Evolutionary conservation across 2,329 filamentous ascomycete genomes (phyloP), one percentile per base, ranked within the genome.

Genomic region (Seiridium cupressi): DNA sequence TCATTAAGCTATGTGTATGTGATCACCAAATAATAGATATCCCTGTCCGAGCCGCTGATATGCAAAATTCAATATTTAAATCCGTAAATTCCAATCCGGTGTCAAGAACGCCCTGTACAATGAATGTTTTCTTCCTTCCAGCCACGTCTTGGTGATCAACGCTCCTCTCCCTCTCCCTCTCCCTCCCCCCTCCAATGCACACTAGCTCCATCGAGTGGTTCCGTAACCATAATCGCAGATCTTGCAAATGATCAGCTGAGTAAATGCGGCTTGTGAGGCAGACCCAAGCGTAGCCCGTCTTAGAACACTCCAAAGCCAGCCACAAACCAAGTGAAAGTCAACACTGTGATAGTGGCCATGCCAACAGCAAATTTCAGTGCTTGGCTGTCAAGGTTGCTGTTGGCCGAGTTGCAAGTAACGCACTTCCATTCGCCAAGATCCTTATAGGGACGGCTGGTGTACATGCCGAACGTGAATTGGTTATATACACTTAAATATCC

Each of bases 281-380:
- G 18, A 26, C 18, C 18, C 18, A 26, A 26, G 18, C 18, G 18
- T 26, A 26, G 18, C 18, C 18, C 18, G 18, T 68, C 72, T 57
- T 70, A 48, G 32, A 77, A 69, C 42, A 76, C 67, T 7, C 73
- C 76, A 9, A 84, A 69, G 2, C 85, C 84, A 32, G 77, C 77
- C 44, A 87, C 84, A 65, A 88, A 88, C 85, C 85, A 88, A 36
- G 85, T 87, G 64, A 89, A 88, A 69, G 82, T 85, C 36, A 84
- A 64, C 3, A 88, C 75, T 1, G 85, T 88, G 48, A 86, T 69
- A 38, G 82, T 54, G 65, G 81, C 79, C 81, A 87, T 86, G 10
- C 77, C 75, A 55, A 84, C 49, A 42, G 81, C 81, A 59, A 86
- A 78, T 5, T 78, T 76, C 7, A 86, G 42, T 1, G 81, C 81